These are phyloP conservation scores for Thraustochytrium striatum DNA, from an alignment of 352 stramenopile genomes.

Conservation along the genomic window DNA sequence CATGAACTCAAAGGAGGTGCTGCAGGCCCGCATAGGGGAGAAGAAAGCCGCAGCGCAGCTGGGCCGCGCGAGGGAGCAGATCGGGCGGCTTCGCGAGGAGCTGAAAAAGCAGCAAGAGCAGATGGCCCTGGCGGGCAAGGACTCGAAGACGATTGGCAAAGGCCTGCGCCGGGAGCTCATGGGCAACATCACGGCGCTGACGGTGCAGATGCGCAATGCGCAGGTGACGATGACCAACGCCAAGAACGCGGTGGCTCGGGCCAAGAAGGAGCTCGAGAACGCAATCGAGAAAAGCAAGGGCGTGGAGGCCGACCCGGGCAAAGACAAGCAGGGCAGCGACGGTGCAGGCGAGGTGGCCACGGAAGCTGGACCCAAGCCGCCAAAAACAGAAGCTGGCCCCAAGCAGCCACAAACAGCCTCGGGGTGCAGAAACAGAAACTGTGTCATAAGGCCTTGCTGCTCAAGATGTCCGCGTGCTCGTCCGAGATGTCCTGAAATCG, in stretches of 20 bases:
- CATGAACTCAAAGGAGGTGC: constrained; percentile 8
- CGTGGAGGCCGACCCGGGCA: not conserved
- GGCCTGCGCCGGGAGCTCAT: constrained; percentile 9
- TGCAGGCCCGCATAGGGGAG: constrained; percentile 20
- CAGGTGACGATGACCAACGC: not conserved
- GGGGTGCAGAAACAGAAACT: not conserved
- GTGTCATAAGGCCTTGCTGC: not conserved
- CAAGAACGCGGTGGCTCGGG: not conserved
- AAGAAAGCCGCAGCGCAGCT: constrained; percentile 13
- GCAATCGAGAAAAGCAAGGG: constrained; percentile 21
- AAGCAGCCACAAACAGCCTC: not conserved
- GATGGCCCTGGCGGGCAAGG: not conserved
- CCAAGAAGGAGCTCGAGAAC: constrained; percentile 16
- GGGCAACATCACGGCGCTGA: constrained; percentile 23
- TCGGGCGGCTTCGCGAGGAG: not conserved
- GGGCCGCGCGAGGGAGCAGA: not conserved
- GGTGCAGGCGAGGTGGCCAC: not conserved
- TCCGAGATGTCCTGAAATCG: too few relatives aligned
- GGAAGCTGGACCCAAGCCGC: not conserved
- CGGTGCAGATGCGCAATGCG: not conserved
- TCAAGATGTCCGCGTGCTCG: not conserved
- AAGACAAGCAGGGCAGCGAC: not conserved
- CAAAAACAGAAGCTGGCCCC: not conserved
- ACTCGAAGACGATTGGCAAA: constrained; percentile 22
- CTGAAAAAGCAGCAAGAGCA: constrained; percentile 23